phyloP scores from a whole-genome alignment of 345 rosid species.

The Citrus mangshanensis region DNA sequence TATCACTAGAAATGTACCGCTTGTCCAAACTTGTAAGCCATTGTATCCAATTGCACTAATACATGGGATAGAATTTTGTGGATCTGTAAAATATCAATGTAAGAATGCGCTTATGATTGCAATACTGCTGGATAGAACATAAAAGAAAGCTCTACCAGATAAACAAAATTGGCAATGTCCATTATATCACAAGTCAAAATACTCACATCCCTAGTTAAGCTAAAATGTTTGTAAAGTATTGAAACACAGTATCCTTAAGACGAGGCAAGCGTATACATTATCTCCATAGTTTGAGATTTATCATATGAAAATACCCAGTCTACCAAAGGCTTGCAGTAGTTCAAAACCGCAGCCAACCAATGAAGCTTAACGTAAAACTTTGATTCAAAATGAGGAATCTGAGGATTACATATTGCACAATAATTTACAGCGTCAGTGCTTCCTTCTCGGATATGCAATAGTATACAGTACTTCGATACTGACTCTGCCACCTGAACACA shows the following conservation, averaged over 20 bases:
- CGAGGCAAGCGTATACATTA: neutral
- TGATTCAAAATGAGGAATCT: constrained; percentile 36
- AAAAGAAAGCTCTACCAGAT: neutral
- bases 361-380: neutral
- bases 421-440: constrained; percentile 65
- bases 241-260: neutral
- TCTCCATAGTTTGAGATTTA: neutral
- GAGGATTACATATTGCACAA: constrained; percentile 63
- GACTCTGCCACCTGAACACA: constrained; percentile 62
- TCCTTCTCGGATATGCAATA: constrained; percentile 58
- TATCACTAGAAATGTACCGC: constrained; percentile 38
- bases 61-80: constrained; percentile 69
- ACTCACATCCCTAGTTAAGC: neutral
- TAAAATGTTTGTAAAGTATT: neutral
- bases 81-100: constrained; percentile 59
- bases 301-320: neutral
- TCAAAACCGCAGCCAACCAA: neutral
- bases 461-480: constrained; percentile 67
- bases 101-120: constrained; percentile 43
- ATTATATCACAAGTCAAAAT: neutral
- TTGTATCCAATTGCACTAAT: constrained; percentile 79
- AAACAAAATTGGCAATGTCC: neutral
- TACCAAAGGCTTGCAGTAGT: neutral
- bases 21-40: constrained; percentile 79
- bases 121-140: neutral